Base-by-base conservation (phyloP, 2,329 filamentous ascomycete species). In the Aureobasidium sp. region DNA sequence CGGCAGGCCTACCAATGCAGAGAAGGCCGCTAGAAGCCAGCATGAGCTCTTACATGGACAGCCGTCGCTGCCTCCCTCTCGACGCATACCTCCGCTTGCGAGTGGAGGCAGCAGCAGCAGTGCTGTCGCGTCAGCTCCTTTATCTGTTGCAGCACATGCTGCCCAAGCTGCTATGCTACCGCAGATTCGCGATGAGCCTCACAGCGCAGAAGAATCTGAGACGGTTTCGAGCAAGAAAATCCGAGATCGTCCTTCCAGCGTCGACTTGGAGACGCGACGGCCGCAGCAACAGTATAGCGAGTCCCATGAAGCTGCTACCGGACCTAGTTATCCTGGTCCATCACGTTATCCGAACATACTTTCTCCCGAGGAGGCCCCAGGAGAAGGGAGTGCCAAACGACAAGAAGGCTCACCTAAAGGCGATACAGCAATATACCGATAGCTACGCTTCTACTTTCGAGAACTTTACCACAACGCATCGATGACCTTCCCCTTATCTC, bases 1-100 rank as follows among this genome's bases (percentile, higher is more conserved):
- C 59, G 78, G 78, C 34, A 71, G 78, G 60, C 78, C 78, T 8
- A 78, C 78, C 4, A 80, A 79, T 64, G 77, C 75, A 61, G 76
- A 79, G 66, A 73, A 75, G 42, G 73, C 78, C 62, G 74, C 74
- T 60, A 76, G 76, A 68, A 76, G 74, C 36, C 73, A 75, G 58
- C 75, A 72, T 63, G 74, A 75, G 58, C 70, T 71, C 48, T 72
- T 72, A 41, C 70, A 72, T 41, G 75, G 73, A 10, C 74, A 77
- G 63, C 65, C 70, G 23, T 75, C 76, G 51, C 73, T 74, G 52
- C 72, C 73, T 56, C 71, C 73, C 5, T 23, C 41, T 13, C 20
- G 27, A 36, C 46, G 39, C 8, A 27, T 27, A 41, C 36, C 29
- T 20, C 34, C 44, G n/a, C 39, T 41, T 10, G 17, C 34, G 17